Evolutionary conservation across 1,284 basidiomycete genomes (phyloP).

Genomic region (Leccinum proximum): DNA sequence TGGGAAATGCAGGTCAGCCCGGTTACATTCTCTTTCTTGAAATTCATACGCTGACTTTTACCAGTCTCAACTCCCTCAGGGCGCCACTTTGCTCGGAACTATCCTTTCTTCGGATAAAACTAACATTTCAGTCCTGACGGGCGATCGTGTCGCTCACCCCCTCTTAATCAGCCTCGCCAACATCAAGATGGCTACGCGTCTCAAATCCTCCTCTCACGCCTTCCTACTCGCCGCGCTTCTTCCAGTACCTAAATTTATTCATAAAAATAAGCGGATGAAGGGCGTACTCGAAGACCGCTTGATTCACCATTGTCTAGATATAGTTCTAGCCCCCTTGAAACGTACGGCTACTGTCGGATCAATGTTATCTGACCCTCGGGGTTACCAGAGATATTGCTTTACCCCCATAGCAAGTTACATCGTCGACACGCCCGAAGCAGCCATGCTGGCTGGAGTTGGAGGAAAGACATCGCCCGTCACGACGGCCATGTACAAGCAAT

Average conservation of each 20-base stretch:
- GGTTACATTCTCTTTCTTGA: not conserved
- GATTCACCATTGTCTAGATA: not conserved
- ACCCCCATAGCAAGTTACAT: not conserved
- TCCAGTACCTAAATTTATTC: not conserved
- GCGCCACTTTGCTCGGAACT: not conserved
- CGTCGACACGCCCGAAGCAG: not conserved
- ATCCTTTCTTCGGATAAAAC: not conserved
- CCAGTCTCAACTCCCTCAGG: not conserved
- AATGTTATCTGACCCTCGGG: not conserved
- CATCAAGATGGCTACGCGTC: not conserved
- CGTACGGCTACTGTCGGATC: not conserved
- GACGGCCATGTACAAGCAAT: not conserved
- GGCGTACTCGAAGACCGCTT: not conserved
- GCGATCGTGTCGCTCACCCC: not conserved
- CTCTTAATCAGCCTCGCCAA: not conserved
- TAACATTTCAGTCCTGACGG: not conserved
- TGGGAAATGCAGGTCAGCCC: not conserved
- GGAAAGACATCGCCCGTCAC: not conserved
- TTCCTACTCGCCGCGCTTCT: not conserved
- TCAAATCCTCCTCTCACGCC: not conserved
- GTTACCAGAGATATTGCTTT: not conserved
- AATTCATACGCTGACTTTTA: not conserved
- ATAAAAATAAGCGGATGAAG: not conserved
- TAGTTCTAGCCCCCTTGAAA: not conserved
- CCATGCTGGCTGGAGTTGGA: not conserved